Base-by-base conservation (phyloP, 2,329 filamentous ascomycete species). In the Fusarium longipes region DNA sequence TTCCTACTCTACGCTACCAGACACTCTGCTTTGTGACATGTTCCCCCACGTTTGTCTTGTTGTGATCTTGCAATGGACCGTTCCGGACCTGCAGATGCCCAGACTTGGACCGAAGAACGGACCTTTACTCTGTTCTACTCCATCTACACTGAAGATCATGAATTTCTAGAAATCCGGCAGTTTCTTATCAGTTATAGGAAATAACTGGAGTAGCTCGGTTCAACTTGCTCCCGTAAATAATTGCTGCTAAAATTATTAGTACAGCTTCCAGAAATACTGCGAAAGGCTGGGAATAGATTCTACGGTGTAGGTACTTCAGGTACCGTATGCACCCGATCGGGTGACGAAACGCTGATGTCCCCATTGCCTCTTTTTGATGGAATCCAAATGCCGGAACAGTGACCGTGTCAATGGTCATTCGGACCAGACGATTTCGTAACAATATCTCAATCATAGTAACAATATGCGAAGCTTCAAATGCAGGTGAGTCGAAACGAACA, bases 51-150 rank as follows among this genome's bases (percentile, higher is more conserved):
- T 38, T 57, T 38, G 53, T 52, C 29, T 36, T 56, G 42, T 63
- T 27, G 44, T 47, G 39, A 33, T 63, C 50, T 50, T 63, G 35
- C 39, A 64, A 63, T 67, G 30, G 65, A 35, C 50, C 33, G 52
- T 60, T 56, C 64, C 65, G 65, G 54, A 61, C 54, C 45, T 65
- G 50, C 65, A 67, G 65, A 56, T 43, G 45, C 50, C 38, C 48
- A 57, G 56, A 22, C 39, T 35, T 38, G 40, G 45, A 49, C 30
- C 45, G 45, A 49, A 38, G 27, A 15, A 49, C 45, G 32, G 22
- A 49, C 3, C 32, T 33, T 38, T 17, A 38, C 22, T 27, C 11
- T 47, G n/a, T 15, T 32, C 7, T n/a, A 25, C n/a, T 27, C 32
- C 38, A 29, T 65, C 39, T 14, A 18, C 3, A 25, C 18, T 42